Evolutionary conservation across 805 yeast species (phyloP).

Genomic region (Sungouiella thailandica): DNA sequence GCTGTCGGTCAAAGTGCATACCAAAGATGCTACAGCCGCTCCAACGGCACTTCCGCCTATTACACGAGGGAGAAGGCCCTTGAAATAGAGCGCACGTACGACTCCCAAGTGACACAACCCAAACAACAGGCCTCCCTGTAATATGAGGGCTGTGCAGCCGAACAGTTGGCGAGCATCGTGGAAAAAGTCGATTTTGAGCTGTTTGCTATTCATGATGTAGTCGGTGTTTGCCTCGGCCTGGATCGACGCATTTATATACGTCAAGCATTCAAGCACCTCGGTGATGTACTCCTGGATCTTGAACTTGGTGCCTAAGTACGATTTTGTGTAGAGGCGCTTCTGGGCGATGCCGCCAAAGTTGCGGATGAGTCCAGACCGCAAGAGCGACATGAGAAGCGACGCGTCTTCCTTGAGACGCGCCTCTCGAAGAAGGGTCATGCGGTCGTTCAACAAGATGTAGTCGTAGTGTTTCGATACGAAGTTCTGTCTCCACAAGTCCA

Average conservation of each 20-base stretch:
- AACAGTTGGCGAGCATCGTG: slow-evolving; percentile 82
- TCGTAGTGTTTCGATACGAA: slow-evolving; percentile 80
- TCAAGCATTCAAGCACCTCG: slow-evolving; percentile 68
- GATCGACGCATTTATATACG: slow-evolving; percentile 47
- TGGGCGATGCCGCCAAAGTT: slow-evolving; percentile 91
- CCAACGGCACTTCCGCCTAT: slow-evolving; percentile 93
- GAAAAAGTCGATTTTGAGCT: slow-evolving; percentile 66
- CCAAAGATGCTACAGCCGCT: slow-evolving; percentile 83
- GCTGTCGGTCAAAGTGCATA: slow-evolving; percentile 65
- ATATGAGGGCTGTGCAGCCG: slow-evolving; percentile 84
- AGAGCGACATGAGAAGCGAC: slow-evolving; percentile 53
- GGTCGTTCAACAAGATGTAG: slow-evolving; percentile 71
- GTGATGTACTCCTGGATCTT: slow-evolving; percentile 82
- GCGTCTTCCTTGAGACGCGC: slow-evolving; percentile 61
- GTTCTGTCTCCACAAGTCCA: slow-evolving; percentile 69
- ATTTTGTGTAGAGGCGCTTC: slow-evolving; percentile 69
- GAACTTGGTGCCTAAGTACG: slow-evolving; percentile 84
- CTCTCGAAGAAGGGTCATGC: slow-evolving; percentile 55
- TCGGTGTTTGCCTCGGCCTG: slow-evolving; percentile 23
- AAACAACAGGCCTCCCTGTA: slow-evolving; percentile 94
- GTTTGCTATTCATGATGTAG: slow-evolving; percentile 45
- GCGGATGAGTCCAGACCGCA: slow-evolving; percentile 79
- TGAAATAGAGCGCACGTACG: slow-evolving; percentile 71
- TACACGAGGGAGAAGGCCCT: slow-evolving; percentile 75
- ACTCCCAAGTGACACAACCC: slow-evolving; percentile 95